phyloP scores from a whole-genome alignment of 768 basidiomycete species.

The Psilocybe sp. region DNA sequence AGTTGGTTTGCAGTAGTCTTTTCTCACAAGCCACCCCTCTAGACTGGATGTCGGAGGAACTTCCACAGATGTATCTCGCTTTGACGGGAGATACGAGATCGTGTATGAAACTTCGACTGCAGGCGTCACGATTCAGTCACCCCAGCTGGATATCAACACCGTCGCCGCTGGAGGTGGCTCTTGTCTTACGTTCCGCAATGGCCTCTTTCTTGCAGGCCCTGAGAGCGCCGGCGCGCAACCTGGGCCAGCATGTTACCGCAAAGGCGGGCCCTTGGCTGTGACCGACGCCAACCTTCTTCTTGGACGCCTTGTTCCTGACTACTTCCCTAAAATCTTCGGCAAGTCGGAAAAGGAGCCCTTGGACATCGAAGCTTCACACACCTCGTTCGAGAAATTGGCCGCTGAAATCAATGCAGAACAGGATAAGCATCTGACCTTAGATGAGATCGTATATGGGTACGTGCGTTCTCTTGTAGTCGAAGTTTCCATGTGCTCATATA shows the following conservation, averaged over 20 bases:
- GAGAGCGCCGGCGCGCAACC: constrained; percentile 93
- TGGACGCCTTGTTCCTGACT: constrained; percentile 84
- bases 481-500: not conserved
- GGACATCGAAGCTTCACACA: constrained; percentile 67
- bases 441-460: constrained; percentile 89
- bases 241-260: constrained; percentile 83
- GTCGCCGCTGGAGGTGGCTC: constrained; percentile 96
- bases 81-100: constrained; percentile 85
- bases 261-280: constrained; percentile 88
- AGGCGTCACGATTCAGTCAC: constrained; percentile 87
- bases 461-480: constrained; percentile 15
- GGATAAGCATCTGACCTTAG: constrained; percentile 58
- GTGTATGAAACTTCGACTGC: constrained; percentile 97
- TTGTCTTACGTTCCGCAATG: constrained; percentile 84
- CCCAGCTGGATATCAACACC: constrained; percentile 93
- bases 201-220: constrained; percentile 88
- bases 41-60: constrained; percentile 95
- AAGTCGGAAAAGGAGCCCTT: constrained; percentile 83
- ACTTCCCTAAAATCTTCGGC: constrained; percentile 95
- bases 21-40: not conserved
- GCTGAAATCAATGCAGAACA: constrained; percentile 67
- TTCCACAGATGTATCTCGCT: constrained; percentile 92
- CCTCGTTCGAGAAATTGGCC: constrained; percentile 65
- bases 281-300: constrained; percentile 92
- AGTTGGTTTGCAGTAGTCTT: not conserved